Base-by-base conservation (phyloP, 148 eudicot genomes). In the Spergularia marina region DNA sequence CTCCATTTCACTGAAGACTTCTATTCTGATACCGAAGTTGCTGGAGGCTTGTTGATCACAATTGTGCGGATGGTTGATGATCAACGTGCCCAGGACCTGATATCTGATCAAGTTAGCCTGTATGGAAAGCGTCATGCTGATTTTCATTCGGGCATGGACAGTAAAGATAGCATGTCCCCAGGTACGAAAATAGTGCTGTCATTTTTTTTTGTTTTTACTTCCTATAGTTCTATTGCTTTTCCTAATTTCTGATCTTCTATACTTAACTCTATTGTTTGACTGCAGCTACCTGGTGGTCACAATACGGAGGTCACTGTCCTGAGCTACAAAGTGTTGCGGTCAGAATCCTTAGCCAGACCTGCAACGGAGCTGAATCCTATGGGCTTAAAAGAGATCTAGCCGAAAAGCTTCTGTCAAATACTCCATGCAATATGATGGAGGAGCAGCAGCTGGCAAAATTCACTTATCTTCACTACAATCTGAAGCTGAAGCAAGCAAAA, bases 271-370 rank as follows among this genome's bases (percentile, higher is more conserved):
- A 23, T 23, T 11, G 39, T 63, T 73, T 53, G n/a, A 47, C 53
- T 84, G 80, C 88, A 92, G 97, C 72, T 12, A 70, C 53, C 36
- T 90, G 97, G 92, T 91, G 94, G 94, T 67, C 80, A 13, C 41
- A 55, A 17, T 87, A 72, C 53, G 94, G 91, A 54, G 77, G 69
- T 40, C 73, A 85, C 53, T 90, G 87, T 79, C 91, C 94, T 5
- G 88, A 91, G 47, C 82, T 92, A 54, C 94, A 90, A 68, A 84
- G 76, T 62, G 56, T 90, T 9, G 91, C 92, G 6, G 36, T 90
- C 41, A 78, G 78, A 77, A 70, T 88, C 41, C 85, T 88, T 34
- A 89, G 93, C 67, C 95, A 86, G 77, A 86, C 85, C 13, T 92
- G 97, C 54, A 77, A 83, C 16, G 95, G 95, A 30, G 91, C 87